Evolutionary conservation across 257 asterid genomes (phyloP), one percentile per base, ranked within the genome.

Genomic region (Solanum medicagineum): DNA sequence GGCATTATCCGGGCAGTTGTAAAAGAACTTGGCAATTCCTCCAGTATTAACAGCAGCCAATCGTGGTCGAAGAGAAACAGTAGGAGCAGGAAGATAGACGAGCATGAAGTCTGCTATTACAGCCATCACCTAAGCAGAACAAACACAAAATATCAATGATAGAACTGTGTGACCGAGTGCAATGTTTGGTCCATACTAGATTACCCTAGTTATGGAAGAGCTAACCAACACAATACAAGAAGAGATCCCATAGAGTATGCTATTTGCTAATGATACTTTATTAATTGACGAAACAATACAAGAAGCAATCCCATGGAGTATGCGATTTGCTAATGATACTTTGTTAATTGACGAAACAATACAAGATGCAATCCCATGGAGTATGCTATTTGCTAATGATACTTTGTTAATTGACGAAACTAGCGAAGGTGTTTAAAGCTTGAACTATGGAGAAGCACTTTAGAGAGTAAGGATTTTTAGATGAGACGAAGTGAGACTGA

Each of bases 91-190:
- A 85, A 96, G 98, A 89, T 93, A 96, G 65, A 96, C 98, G 56
- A 94, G 98, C 99, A 94, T 96, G 91, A 94, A 96, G 91, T 94
- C 99, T 81, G 99, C 99, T 86, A 96, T 91, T 83, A 96, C 83
- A 55, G 99, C 98, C 99, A 94, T 96, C 83, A 91, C 98, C 98
- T 94, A 87, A 60, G 81, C 65, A 77, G 60, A 49, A 49, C 51
- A 57, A 85, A 87, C 53, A 85, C 55, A 81, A 88, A 84, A 66
- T 81, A 24, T 81, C 62, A 57, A 80, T 13, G 42, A 32, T 36
- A 81, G 40, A 56, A 56, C 71, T 57, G 42, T 16, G 54, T 4
- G 36, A 56, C 84, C 63, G 13, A 77, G 59, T 24, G 47, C 47
- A 53, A 15, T 51, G 24, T 29, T 26, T 77, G 65, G 44, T 47